Percentiles rank a stretch among this genome's conserved stretches.
Evolutionary conservation across 176 grass and related monocot genomes (phyloP).

Genomic region (Ampelocalamus luodianensis): DNA sequence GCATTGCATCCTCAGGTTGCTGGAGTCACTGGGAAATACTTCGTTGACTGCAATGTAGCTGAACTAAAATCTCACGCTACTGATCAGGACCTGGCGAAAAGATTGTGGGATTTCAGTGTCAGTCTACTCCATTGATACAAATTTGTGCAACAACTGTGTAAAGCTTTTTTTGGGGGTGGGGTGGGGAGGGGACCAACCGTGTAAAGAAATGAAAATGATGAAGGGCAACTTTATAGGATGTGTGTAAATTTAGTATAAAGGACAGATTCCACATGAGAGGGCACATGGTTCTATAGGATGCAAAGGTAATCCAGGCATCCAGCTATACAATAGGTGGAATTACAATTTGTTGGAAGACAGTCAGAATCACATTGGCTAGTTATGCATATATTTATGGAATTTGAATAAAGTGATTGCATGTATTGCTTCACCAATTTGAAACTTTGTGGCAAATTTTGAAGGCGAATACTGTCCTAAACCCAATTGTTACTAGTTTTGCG

Average conservation of each 20-base stretch:
- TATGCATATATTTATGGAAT: neutral
- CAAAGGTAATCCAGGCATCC: neutral
- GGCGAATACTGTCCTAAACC: too few relatives aligned
- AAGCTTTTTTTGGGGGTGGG: neutral
- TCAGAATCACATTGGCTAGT: neutral
- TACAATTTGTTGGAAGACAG: neutral
- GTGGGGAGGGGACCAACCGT: too few relatives aligned
- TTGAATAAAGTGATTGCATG: neutral
- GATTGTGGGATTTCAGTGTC: slow-evolving; percentile 66
- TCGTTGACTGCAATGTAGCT: slow-evolving; percentile 50
- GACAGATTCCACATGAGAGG: neutral
- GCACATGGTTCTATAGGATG: neutral
- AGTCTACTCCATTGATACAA: slow-evolving; percentile 42
- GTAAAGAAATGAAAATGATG: neutral
- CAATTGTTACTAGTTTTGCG: too few relatives aligned
- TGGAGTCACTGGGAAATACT: slow-evolving; percentile 63
- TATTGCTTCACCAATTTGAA: neutral
- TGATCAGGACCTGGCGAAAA: slow-evolving; percentile 49
- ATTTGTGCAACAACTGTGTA: neutral
- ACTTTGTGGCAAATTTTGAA: neutral
- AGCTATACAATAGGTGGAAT: neutral
- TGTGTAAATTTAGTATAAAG: neutral
- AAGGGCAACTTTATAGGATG: neutral
- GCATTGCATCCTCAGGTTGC: slow-evolving; percentile 71
- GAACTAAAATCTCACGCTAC: slow-evolving; percentile 49